phyloP scores from a whole-genome alignment of 225 moss, liverwort and hornwort genomes.

The Marchantia paleacea region DNA sequence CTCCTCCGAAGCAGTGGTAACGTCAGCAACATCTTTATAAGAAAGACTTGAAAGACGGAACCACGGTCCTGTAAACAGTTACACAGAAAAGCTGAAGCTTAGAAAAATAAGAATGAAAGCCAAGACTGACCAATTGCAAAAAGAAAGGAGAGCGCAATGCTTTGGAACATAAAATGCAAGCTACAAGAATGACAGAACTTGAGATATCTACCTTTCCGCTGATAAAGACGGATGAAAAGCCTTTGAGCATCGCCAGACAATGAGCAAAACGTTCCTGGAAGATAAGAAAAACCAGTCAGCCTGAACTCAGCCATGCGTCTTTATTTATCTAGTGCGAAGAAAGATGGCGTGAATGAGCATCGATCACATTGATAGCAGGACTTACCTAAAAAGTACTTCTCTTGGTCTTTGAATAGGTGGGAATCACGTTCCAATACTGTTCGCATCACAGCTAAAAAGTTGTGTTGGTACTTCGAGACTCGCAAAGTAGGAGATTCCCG shows the following conservation, averaged over 20 bases:
- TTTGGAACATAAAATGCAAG: background rate
- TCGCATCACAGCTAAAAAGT: constrained; percentile 74
- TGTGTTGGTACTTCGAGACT: constrained; percentile 68
- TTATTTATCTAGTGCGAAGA: no score
- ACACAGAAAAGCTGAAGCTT: background rate
- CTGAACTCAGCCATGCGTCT: background rate
- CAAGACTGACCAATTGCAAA: background rate
- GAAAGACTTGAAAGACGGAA: constrained; percentile 63
- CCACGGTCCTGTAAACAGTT: constrained; percentile 73
- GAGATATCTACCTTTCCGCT: constrained; percentile 68
- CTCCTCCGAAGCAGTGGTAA: constrained; percentile 53
- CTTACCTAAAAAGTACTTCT: constrained; percentile 51
- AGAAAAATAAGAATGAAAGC: background rate
- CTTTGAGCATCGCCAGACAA: constrained; percentile 75
- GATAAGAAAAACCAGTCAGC: background rate
- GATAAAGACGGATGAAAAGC: constrained; percentile 86
- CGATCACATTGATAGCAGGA: background rate
- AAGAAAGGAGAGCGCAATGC: background rate
- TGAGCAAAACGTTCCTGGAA: constrained; percentile 59
- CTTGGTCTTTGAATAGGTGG: constrained; percentile 67
- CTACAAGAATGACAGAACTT: background rate
- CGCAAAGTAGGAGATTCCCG: constrained; percentile 25
- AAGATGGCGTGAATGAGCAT: background rate
- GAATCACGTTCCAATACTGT: constrained; percentile 72
- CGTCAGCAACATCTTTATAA: constrained; percentile 68